These are phyloP conservation scores for Amanita jacksonii DNA, from an alignment of 768 basidiomycete genomes.

Conservation along the genomic window DNA sequence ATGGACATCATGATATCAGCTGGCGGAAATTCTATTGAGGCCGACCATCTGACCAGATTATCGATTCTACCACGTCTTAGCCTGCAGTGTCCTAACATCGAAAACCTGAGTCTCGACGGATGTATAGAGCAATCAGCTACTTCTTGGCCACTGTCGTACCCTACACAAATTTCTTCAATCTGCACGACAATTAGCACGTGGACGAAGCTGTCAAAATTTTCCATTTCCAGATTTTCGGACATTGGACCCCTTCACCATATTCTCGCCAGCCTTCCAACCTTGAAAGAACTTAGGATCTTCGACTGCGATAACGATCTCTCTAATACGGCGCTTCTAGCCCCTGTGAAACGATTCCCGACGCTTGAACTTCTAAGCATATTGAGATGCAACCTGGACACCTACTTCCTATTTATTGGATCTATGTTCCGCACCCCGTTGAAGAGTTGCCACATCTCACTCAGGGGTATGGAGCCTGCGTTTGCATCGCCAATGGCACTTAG, in stretches of 20 bases:
- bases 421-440: background rate
- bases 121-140: background rate
- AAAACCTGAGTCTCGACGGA: background rate
- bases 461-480: background rate
- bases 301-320: background rate
- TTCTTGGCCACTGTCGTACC: no score
- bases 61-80: conserved; percentile 2
- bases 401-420: background rate
- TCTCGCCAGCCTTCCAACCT: background rate
- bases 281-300: background rate
- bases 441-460: background rate
- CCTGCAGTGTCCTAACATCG: background rate
- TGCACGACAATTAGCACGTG: no score
- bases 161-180: no score
- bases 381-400: no score
- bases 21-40: background rate
- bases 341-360: background rate
- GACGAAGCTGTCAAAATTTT: background rate
- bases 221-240: background rate
- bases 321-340: background rate
- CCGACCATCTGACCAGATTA: background rate
- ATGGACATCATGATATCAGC: background rate
- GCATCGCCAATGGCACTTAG: background rate
- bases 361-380: no score
- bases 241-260: background rate